Conservation (phyloP, 495 filamentous ascomycete genomes). For the Endocarpon pusillum region DNA sequence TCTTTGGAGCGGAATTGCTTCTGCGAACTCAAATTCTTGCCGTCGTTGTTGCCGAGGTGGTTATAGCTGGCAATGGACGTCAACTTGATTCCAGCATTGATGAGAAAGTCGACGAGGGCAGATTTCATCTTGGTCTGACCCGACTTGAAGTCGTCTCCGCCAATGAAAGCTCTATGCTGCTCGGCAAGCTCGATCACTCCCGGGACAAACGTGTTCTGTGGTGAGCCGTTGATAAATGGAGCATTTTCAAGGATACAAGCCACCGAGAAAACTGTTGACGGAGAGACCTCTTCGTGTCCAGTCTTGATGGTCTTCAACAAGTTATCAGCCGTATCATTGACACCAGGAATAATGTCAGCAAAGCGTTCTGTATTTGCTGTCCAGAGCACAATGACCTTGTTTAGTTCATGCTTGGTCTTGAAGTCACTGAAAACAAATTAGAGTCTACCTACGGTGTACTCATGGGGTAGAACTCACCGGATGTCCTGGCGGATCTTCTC, state of each 20-base stretch:
- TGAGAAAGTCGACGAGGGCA: slow-evolving; percentile 92
- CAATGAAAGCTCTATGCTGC: slow-evolving; percentile 75
- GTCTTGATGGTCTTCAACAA: slow-evolving; percentile 69
- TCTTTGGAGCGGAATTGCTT: slow-evolving; percentile 99
- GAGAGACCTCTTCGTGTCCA: slow-evolving; percentile 77
- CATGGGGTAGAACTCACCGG: slow-evolving; percentile 36
- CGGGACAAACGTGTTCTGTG: slow-evolving; percentile 97
- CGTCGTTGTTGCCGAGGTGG: slow-evolving; percentile 98
- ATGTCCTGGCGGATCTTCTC: slow-evolving; percentile 92
- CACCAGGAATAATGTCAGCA: slow-evolving; percentile 67
- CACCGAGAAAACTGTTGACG: slow-evolving; percentile 90
- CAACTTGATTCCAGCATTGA: slow-evolving; percentile 97
- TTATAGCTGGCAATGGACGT: slow-evolving; percentile 99
- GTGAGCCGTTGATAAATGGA: slow-evolving; percentile 98
- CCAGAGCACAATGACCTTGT: slow-evolving; percentile 97
- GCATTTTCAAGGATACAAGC: slow-evolving; percentile 77
- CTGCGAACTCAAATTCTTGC: slow-evolving; percentile 94
- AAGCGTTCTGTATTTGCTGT: slow-evolving; percentile 98
- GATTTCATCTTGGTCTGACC: slow-evolving; percentile 99
- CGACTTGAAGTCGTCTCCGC: slow-evolving; percentile 98
- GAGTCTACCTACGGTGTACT: slow-evolving; percentile 4
- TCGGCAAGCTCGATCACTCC: slow-evolving; percentile 84
- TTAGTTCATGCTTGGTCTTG: slow-evolving; percentile 68
- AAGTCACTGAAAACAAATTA: slow-evolving; percentile 48
- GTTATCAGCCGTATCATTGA: slow-evolving; percentile 96